A percentile compares a stretch with the other conserved stretches of the same genome.
Evolutionary conservation across 2,329 filamentous ascomycete genomes (phyloP).

Genomic region (Phyllosticta citriasiana): DNA sequence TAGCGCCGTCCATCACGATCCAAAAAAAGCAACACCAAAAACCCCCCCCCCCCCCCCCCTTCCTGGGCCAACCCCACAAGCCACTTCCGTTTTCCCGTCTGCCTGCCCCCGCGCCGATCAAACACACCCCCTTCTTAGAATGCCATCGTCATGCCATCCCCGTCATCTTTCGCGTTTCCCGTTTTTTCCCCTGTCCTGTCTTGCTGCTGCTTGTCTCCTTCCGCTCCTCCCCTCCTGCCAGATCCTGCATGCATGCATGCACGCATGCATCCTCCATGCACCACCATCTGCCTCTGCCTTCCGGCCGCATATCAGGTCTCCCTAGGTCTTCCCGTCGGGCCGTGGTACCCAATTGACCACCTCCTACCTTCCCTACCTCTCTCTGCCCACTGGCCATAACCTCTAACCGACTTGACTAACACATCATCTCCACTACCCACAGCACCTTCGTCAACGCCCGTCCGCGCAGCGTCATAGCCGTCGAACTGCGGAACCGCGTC

Average conservation of each 20-base stretch:
- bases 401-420: neutral
- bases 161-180: neutral
- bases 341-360: neutral
- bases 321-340: no score
- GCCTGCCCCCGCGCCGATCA: neutral
- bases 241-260: neutral
- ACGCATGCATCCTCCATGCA: neutral
- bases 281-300: neutral
- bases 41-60: no score
- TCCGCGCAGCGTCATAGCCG: constrained; percentile 62
- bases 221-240: neutral
- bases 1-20: neutral
- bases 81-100: neutral
- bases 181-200: no score
- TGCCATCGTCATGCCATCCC: neutral
- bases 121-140: neutral
- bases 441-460: constrained; percentile 83
- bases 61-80: neutral
- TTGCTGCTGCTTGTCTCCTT: neutral
- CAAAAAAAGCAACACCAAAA: neutral
- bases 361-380: no score
- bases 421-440: neutral
- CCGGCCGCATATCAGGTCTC: neutral
- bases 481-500: constrained; percentile 70
- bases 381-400: no score